Conservation (phyloP, 352 stramenopile genomes). For the Pythium myriotylum region DNA sequence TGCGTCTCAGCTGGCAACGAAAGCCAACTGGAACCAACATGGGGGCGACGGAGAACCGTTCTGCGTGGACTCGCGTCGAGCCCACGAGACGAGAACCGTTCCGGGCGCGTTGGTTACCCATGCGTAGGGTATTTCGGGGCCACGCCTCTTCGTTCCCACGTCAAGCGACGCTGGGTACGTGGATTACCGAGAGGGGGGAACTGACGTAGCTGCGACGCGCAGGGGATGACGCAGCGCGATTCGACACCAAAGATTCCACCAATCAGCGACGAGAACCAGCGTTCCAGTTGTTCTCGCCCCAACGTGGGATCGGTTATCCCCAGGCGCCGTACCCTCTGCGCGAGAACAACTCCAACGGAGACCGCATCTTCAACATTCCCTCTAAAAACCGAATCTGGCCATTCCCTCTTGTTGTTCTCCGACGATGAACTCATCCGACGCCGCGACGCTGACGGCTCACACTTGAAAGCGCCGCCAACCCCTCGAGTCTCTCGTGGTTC, state of each 20-base stretch:
- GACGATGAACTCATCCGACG: constrained; percentile 13
- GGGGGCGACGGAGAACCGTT: too few species aligned
- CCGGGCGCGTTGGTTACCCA: too few species aligned
- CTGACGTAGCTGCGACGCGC: constrained; percentile 6
- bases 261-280: constrained; percentile 13
- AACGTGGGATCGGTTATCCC: not conserved
- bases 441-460: too few species aligned
- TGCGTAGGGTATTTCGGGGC: not conserved
- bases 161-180: not conserved
- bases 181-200: not conserved
- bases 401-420: constrained; percentile 6
- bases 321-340: constrained; percentile 3
- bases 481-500: not conserved
- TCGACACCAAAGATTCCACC: constrained; percentile 20
- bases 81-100: too few species aligned
- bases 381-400: constrained; percentile 19
- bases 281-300: constrained; percentile 16
- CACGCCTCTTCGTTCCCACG: not conserved
- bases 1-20: too few species aligned
- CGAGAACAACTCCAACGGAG: constrained; percentile 21
- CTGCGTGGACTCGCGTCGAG: too few species aligned
- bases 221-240: constrained; percentile 10
- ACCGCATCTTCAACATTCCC: constrained; percentile 30
- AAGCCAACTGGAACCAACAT: too few species aligned
- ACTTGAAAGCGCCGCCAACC: constrained; percentile 1